Evolutionary conservation across 345 rosid species (phyloP), one percentile per base, ranked within the genome.

Genomic region (Moricandia moricandioides): DNA sequence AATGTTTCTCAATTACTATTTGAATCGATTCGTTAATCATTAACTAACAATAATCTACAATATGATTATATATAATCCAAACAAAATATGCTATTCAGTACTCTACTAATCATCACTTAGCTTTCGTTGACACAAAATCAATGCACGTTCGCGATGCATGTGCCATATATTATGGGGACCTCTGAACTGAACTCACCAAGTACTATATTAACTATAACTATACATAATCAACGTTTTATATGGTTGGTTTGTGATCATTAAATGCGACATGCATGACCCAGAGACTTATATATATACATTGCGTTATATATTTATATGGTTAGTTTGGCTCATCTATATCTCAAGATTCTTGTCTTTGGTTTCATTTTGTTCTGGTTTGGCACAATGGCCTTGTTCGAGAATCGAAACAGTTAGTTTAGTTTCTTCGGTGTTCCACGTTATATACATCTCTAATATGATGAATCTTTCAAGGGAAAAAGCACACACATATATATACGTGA

Each of bases 71-170:
- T 30, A 71, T 40, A 16, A 39, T n/a, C 56, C 65, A 27, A 17
- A 40, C 16, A 43, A 60, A 18, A n/a, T 11, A 39, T 54, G 37
- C 18, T 33, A 33, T 16, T 60, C 9, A 65, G 10, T 72, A 65
- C 24, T 21, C 39, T 61, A 61, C 27, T 73, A 21, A 57, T 58
- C 56, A 64, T 65, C 31, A 64, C 24, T 54, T 13, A 72, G 9
- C 37, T 62, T 64, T 45, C 49, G 35, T 66, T 31, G 67, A 58
- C 72, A 74, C 59, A 74, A 59, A 51, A 60, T 60, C 52, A 59
- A 67, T 58, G 72, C 66, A 58, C 52, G 67, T 58, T 63, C 60
- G 52, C 51, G 14, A 47, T 67, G 61, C 61, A 59, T 75, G 78
- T 75, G 73, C 30, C 65, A 12, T 34, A 37, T 72, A 51, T 52